phyloP scores from a whole-genome alignment of 2,329 filamentous ascomycete genomes.

The Sphaerulina populicola region DNA sequence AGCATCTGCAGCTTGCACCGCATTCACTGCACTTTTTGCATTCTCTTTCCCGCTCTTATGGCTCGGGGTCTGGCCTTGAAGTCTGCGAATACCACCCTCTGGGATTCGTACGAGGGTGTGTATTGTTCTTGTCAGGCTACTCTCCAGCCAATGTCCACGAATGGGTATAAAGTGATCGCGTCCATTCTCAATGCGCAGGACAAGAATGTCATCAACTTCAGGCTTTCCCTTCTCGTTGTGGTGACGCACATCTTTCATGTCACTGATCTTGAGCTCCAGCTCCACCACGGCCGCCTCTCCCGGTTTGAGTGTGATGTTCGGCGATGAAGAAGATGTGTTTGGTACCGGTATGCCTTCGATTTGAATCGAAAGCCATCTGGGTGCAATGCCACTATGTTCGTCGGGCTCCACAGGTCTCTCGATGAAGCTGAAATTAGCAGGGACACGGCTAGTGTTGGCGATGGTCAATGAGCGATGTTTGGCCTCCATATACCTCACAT shows the following conservation, averaged over 20 bases:
- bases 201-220: conserved; percentile 73
- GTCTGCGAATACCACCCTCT: conserved; percentile 65
- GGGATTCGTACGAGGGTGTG: conserved; percentile 81
- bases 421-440: conserved; percentile 71
- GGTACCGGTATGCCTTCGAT: conserved; percentile 22
- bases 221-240: conserved; percentile 58
- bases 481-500: conserved; percentile 59
- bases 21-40: conserved; percentile 12
- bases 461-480: conserved; percentile 66
- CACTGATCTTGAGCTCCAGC: conserved; percentile 58
- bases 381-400: conserved; percentile 37
- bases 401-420: conserved; percentile 54
- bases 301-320: conserved; percentile 63
- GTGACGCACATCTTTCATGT: conserved; percentile 54
- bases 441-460: conserved; percentile 81
- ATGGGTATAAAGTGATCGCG: conserved; percentile 87
- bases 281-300: conserved; percentile 70
- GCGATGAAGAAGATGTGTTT: conserved; percentile 20
- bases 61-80: conserved; percentile 49
- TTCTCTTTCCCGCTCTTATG: conserved; percentile 17
- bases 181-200: conserved; percentile 73
- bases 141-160: conserved; percentile 67
- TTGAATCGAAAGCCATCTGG: conserved; percentile 61
- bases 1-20: conserved; percentile 12
- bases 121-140: conserved; percentile 76